Percentiles rank a stretch among this genome's conserved stretches.
These are phyloP conservation scores for Gonium pectorale DNA, from an alignment of 139 green algal species.

Conservation along the genomic window DNA sequence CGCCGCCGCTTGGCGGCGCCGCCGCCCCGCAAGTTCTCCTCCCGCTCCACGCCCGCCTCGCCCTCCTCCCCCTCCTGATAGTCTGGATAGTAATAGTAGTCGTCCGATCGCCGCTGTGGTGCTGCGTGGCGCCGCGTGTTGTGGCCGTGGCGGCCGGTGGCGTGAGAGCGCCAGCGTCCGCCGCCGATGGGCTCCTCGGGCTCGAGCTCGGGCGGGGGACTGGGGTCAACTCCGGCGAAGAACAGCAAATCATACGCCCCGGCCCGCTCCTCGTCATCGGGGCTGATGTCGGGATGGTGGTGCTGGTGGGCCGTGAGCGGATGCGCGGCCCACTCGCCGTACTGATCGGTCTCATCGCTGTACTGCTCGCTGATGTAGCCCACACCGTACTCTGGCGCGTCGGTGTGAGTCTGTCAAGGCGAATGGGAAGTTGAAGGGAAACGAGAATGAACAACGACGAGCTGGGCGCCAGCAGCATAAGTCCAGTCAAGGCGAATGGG, in stretches of 20 bases:
- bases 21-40: neutral
- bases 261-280: conserved; percentile 23
- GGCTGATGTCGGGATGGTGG: neutral
- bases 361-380: too few relatives aligned
- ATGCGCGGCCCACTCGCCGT: neutral
- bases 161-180: neutral
- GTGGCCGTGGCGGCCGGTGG: conserved; percentile 14
- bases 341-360: conserved; percentile 10
- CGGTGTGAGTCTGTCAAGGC: too few relatives aligned
- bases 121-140: conserved; percentile 17
- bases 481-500: too few relatives aligned
- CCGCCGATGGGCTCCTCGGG: neutral
- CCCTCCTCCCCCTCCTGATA: neutral
- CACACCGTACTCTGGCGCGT: too few relatives aligned
- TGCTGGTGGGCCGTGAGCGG: neutral
- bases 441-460: too few relatives aligned
- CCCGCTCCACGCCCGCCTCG: neutral
- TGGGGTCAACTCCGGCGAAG: conserved; percentile 5
- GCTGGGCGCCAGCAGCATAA: too few relatives aligned
- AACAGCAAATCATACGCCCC: conserved; percentile 36
- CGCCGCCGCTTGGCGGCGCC: neutral
- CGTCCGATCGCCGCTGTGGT: conserved; percentile 6
- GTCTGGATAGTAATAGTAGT: conserved; percentile 21
- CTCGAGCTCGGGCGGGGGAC: neutral
- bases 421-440: too few relatives aligned